These are phyloP conservation scores for Torulaspora gathmanii DNA, from an alignment of 805 yeast genomes.

Conservation along the genomic window DNA sequence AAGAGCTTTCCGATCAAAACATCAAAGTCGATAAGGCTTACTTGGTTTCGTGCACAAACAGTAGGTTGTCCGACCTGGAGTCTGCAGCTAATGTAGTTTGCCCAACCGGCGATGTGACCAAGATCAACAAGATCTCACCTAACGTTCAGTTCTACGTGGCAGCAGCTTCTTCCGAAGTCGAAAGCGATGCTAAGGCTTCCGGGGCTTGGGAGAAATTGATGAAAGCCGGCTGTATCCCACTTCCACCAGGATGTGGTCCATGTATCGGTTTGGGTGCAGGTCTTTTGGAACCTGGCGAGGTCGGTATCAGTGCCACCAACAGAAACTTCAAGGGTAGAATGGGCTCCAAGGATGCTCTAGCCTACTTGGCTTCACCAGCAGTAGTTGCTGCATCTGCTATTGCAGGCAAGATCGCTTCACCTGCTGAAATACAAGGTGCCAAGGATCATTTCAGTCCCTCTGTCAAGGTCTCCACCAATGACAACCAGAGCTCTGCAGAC, in stretches of 20 bases:
- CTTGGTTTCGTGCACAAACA: conserved; percentile 95
- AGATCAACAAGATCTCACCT: conserved; percentile 64
- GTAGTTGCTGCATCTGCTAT: conserved; percentile 98
- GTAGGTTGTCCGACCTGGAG: conserved; percentile 84
- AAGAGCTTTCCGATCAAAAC: conserved; percentile 66
- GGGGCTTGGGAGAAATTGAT: conserved; percentile 92
- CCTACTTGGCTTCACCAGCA: conserved; percentile 94
- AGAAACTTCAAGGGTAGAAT: conserved; percentile 98
- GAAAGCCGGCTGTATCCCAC: conserved; percentile 89
- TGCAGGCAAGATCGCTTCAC: conserved; percentile 89
- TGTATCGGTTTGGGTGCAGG: conserved; percentile 98
- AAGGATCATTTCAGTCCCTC: conserved; percentile 48
- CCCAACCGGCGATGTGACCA: conserved; percentile 28
- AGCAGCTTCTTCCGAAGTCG: conserved; percentile 93
- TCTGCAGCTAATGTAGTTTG: conserved; percentile 89
- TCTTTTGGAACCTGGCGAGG: conserved; percentile 88
- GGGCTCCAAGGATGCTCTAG: conserved; percentile 96
- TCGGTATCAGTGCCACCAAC: conserved; percentile 97
- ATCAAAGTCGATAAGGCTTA: conserved; percentile 89
- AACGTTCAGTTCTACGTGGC: conserved; percentile 96
- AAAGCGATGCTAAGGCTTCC: conserved; percentile 78
- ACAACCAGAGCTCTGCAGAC: conserved; percentile 34
- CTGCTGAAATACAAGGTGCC: conserved; percentile 73
- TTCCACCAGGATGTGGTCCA: conserved; percentile 99
- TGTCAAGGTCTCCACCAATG: conserved; percentile 34